Base-by-base conservation (phyloP, 306 rosid genomes). In the Cicer pinnatifidum region DNA sequence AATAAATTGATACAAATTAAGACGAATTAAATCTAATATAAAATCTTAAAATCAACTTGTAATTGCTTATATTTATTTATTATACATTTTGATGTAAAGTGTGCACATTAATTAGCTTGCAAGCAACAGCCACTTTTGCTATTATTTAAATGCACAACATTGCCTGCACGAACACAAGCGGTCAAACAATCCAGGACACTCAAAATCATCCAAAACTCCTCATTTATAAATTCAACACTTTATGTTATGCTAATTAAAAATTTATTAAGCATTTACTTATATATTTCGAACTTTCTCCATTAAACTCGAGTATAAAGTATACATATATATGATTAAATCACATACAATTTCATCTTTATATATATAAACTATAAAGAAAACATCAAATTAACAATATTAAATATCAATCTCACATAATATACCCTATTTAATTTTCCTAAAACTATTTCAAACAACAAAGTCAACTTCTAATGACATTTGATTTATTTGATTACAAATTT, bases 401-500 rank as follows among this genome's bases (percentile, higher is more conserved):
- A 65, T 57, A 57, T 57, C 63, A 57, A 20, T 57, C 63, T 56
- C 75, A 46, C 57, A 54, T 8, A 12, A 43, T 65, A 57, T 71
- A 1, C 33, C 62, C 69, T 79, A 20, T 6, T 46, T 57, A 8
- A 61, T 41, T 76, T 28, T 71, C 45, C 15, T 41, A 63, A 65
- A 58, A 66, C 83, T 47, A 66, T 66, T 35, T 39, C 47, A 79
- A 73, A 46, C 79, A 11, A 35, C 23, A 65, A 65, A 72, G 69
- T 65, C 15, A 65, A 66, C 57, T 61, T 56, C 51, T 56, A 5
- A 13, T 15, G 7, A 70, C 53, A 17, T 9, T 11, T 5, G 13
- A 35, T 15, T 68, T 62, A 60, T n/a, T 17, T 9, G 3, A 40
- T 46, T 28, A 11, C 45, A 63, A 60, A 60, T 15, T 33, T 17